Percentiles rank a stretch among this genome's conserved stretches.
Conservation (phyloP, 1,284 basidiomycete genomes). For the Pseudozyma flocculosa region DNA sequence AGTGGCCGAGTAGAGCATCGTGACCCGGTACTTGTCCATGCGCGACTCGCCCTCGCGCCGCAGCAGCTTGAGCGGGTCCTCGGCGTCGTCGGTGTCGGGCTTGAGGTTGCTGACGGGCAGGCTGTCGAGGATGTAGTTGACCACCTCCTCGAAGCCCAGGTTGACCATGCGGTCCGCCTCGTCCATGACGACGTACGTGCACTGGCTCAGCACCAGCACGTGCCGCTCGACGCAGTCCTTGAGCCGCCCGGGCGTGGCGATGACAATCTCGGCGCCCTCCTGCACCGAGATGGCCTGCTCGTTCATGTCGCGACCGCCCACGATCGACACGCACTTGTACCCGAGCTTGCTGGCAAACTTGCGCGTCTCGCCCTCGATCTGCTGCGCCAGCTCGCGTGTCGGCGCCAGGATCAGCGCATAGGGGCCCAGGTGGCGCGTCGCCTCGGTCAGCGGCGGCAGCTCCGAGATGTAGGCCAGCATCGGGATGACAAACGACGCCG, state of each 20-base stretch:
- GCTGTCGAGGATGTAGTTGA: conserved; percentile 92
- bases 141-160: conserved; percentile 89
- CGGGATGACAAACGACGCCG: conserved; percentile 97
- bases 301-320: conserved; percentile 88
- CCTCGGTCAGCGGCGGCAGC: conserved; percentile 80
- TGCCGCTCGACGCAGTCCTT: conserved; percentile 96
- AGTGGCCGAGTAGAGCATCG: conserved; percentile 90
- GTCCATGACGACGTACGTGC: conserved; percentile 98
- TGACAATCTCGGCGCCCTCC: conserved; percentile 95
- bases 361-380: conserved; percentile 88
- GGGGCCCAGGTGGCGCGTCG: conserved; percentile 87
- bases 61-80: conserved; percentile 50
- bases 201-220: conserved; percentile 91
- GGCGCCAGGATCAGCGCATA: conserved; percentile 92
- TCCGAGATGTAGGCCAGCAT: conserved; percentile 91
- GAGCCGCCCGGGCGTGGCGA: conserved; percentile 94
- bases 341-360: conserved; percentile 87
- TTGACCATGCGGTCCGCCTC: conserved; percentile 99
- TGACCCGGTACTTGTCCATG: conserved; percentile 44
- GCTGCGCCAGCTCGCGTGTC: conserved; percentile 94
- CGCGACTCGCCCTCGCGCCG: conserved; percentile 22
- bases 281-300: conserved; percentile 95
- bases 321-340: conserved; percentile 91
- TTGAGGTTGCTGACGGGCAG: conserved; percentile 82
- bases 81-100: conserved; percentile 65